Conservation (phyloP, 148 eudicot genomes). For the Polygonum maritimum region DNA sequence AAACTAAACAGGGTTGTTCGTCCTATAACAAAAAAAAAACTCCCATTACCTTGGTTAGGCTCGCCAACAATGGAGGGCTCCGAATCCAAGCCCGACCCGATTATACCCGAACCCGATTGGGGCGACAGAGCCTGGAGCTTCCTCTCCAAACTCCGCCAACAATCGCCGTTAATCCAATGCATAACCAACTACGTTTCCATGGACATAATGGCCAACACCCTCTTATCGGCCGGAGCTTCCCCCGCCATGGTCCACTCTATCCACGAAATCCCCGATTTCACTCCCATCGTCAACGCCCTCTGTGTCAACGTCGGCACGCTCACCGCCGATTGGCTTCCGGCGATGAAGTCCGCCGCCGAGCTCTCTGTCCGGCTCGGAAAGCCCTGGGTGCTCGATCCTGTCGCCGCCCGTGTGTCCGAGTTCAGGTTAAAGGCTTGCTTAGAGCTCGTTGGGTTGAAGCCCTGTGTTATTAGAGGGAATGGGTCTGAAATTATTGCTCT, state of each 20-base stretch:
- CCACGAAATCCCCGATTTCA: conserved; percentile 56
- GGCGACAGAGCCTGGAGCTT: conserved; percentile 27
- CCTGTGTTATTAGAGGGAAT: conserved; percentile 75
- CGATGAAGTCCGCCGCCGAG: conserved; percentile 61
- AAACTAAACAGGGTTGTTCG: too few species aligned
- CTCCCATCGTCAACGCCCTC: conserved; percentile 48
- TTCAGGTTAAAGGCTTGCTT: conserved; percentile 74
- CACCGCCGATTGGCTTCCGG: conserved; percentile 48
- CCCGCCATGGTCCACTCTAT: conserved; percentile 63
- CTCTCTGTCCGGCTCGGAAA: conserved; percentile 23
- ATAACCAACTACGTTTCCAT: conserved; percentile 65
- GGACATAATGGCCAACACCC: conserved; percentile 66
- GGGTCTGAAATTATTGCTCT: conserved; percentile 86
- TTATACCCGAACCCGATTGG: conserved; percentile 14
- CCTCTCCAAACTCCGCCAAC: conserved; percentile 16
- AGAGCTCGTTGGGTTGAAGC: conserved; percentile 53
- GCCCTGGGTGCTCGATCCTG: conserved; percentile 97
- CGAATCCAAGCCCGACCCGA: not conserved
- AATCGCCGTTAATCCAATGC: conserved; percentile 57
- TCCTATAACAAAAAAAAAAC: not conserved
- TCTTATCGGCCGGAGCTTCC: conserved; percentile 57
- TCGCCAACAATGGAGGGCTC: not conserved
- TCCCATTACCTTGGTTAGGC: not conserved
- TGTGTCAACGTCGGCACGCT: conserved; percentile 73
- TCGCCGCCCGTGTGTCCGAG: conserved; percentile 60